phyloP scores from a whole-genome alignment of 2,329 filamentous ascomycete species.

The Penicillium sp. region DNA sequence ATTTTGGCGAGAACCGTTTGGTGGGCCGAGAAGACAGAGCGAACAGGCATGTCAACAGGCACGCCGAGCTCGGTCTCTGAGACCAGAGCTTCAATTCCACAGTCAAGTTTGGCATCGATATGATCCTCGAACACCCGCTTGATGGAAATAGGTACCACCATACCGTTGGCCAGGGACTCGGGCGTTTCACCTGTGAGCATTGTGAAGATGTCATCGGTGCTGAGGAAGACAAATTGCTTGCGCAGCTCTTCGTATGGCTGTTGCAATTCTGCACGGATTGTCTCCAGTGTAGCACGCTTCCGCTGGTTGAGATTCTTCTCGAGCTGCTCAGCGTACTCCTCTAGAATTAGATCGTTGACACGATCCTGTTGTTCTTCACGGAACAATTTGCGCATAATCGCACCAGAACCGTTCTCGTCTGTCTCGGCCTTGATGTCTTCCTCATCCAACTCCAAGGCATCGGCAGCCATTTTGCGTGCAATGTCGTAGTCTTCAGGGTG shows the following conservation, averaged over 20 bases:
- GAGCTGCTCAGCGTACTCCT: slow-evolving; percentile 94
- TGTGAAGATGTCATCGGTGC: slow-evolving; percentile 78
- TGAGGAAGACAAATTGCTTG: slow-evolving; percentile 67
- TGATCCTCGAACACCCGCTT: slow-evolving; percentile 87
- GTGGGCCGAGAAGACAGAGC: slow-evolving; percentile 68
- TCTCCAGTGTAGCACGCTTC: slow-evolving; percentile 93
- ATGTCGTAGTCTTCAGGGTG: slow-evolving; percentile 98
- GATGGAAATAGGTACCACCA: slow-evolving; percentile 88
- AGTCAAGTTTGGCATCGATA: slow-evolving; percentile 88
- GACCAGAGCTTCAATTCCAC: slow-evolving; percentile 84
- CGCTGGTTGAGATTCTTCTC: slow-evolving; percentile 88
- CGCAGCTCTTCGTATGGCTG: slow-evolving; percentile 92
- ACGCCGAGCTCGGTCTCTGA: slow-evolving; percentile 77
- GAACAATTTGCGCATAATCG: slow-evolving; percentile 91
- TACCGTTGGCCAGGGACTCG: slow-evolving; percentile 76
- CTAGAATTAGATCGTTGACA: slow-evolving; percentile 91
- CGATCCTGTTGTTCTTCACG: slow-evolving; percentile 90
- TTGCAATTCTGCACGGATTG: slow-evolving; percentile 88
- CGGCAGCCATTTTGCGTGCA: slow-evolving; percentile 95
- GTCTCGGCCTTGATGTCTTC: slow-evolving; percentile 95
- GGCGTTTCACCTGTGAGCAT: slow-evolving; percentile 94
- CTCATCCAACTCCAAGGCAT: slow-evolving; percentile 92
- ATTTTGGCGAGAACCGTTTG: slow-evolving; percentile 89
- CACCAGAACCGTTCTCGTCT: slow-evolving; percentile 81
- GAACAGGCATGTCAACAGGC: slow-evolving; percentile 61